Evolutionary conservation across 371 early-diverging fungal genomes (phyloP).

Genomic region (Choanephora cucurbitarum): DNA sequence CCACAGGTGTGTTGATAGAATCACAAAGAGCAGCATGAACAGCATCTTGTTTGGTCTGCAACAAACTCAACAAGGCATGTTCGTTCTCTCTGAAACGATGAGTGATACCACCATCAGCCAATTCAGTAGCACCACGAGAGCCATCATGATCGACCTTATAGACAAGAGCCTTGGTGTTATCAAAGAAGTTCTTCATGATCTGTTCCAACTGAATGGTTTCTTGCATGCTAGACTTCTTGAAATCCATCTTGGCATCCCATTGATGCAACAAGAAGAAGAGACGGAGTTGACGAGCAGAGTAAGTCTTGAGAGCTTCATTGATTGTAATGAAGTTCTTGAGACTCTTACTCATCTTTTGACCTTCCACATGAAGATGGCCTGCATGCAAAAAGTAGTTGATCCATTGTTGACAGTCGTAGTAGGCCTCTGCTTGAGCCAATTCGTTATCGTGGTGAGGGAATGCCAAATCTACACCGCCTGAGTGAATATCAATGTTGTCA

Average conservation of each 20-base stretch:
- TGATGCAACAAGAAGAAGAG: constrained; percentile 92
- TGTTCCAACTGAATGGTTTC: constrained; percentile 87
- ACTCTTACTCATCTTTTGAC: constrained; percentile 99
- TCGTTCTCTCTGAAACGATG: constrained; percentile 78
- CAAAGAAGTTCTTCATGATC: constrained; percentile 85
- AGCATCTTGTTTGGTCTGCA: constrained; percentile 62
- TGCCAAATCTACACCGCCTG: constrained; percentile 98
- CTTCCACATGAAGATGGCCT: constrained; percentile 99
- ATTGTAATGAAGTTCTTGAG: constrained; percentile 99
- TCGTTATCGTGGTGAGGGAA: constrained; percentile 99
- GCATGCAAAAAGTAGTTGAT: constrained; percentile 99
- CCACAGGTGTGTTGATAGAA: constrained; percentile 91
- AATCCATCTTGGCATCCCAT: constrained; percentile 94
- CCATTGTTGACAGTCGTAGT: constrained; percentile 93
- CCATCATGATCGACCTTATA: constrained; percentile 59
- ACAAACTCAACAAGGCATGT: constrained; percentile 53
- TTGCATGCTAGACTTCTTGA: constrained; percentile 78
- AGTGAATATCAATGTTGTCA: constrained; percentile 95
- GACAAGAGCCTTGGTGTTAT: constrained; percentile 75
- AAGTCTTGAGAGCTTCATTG: constrained; percentile 84
- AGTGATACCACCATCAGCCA: constrained; percentile 36
- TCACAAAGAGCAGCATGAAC: constrained; percentile 93
- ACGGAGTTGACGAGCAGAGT: constrained; percentile 90
- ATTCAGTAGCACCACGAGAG: constrained; percentile 42
- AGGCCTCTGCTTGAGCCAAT: constrained; percentile 97